Evolutionary conservation across 495 filamentous ascomycete species (phyloP).

Genomic region (Lophiostoma macrostomum): DNA sequence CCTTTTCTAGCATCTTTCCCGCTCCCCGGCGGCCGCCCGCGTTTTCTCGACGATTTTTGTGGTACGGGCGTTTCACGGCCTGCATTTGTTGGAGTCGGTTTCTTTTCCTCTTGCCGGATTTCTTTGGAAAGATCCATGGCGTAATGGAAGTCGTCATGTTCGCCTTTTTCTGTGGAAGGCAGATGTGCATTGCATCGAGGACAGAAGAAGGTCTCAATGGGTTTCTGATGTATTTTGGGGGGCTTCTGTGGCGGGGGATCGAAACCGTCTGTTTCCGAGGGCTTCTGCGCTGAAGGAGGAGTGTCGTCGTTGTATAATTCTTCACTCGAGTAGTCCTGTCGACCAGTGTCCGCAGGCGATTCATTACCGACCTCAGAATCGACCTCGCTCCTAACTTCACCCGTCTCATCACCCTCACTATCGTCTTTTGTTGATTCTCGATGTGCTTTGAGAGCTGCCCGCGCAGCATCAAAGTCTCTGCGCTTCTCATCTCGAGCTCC

Average conservation of each 20-base stretch:
- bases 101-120: constrained; percentile 60
- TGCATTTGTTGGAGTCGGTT: not conserved
- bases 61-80: not conserved
- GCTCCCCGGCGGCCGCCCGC: constrained; percentile 25
- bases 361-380: not conserved
- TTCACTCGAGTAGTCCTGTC: not conserved
- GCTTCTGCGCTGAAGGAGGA: constrained; percentile 28
- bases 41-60: constrained; percentile 21
- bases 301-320: constrained; percentile 7
- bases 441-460: constrained; percentile 12
- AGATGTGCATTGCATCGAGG: constrained; percentile 61
- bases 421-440: constrained; percentile 17
- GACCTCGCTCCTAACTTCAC: constrained; percentile 3
- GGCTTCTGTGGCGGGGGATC: not conserved
- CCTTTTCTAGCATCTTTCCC: constrained; percentile 31
- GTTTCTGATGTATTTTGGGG: constrained; percentile 40
- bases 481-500: constrained; percentile 5
- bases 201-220: constrained; percentile 56
- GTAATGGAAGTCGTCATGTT: constrained; percentile 95
- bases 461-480: constrained; percentile 26
- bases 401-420: constrained; percentile 5
- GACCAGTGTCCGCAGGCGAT: not conserved
- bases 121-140: constrained; percentile 81
- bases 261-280: not conserved
- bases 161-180: constrained; percentile 56